Evolutionary conservation across 441 rosid genomes (phyloP), one percentile per base, ranked within the genome.

Genomic region (Theobroma grandiflorum): DNA sequence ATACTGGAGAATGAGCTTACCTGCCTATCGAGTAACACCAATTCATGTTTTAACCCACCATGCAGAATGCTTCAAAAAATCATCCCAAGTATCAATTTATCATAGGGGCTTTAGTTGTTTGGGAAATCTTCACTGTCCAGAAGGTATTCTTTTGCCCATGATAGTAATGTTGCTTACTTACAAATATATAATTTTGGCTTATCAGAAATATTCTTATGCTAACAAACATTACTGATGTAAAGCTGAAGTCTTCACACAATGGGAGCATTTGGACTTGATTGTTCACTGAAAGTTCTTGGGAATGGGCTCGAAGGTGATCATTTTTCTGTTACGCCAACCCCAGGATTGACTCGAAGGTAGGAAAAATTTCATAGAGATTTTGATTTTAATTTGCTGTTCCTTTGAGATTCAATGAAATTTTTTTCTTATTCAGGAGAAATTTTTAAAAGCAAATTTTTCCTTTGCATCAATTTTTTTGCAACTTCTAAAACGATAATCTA

Each of bases 1-100:
- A 72, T 88, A 79, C 87, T 97, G 86, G 97, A 94, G 89, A 93
- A 87, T 74, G 98, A 97, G 90, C 89, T 92, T 53, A 74, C 87
- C 57, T 86, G 85, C 87, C 87, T 89, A 76, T 80, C 90, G 45
- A 86, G 81, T 77, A 85, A 86, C 75, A 81, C 77, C 58, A 89
- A 91, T 84, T 72, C 90, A 80, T 82, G 81, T 84, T 83, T 84
- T 57, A 87, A 81, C 79, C 84, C 86, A 55, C 85, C 87, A 57
- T 79, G 87, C 80, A 85, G 76, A 74, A 76, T 97, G 88, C 99
- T 97, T 81, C 89, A 90, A 4, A 97, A 93, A 89, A 89, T 97
- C 81, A 89, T 94, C 80, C 96, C 97, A 55, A 92, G 96, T 85
- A 91, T 91, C 76, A 75, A 83, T 80, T 82, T 84, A 55, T 64